These are phyloP conservation scores for Kwoniella europaea DNA, from an alignment of 768 basidiomycete species.

Conservation along the genomic window DNA sequence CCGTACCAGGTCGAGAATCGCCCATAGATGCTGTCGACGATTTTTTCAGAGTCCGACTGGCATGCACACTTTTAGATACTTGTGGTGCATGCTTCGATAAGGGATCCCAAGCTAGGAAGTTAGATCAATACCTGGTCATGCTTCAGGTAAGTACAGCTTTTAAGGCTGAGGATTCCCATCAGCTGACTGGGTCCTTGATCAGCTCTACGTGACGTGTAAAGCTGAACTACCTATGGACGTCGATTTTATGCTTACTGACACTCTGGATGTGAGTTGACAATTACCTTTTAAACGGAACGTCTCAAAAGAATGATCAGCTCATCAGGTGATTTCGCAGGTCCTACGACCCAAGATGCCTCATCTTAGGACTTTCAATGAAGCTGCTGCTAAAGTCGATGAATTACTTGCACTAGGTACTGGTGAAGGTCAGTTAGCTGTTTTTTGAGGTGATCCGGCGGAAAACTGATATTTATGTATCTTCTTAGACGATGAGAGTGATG, in stretches of 20 bases:
- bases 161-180: too few species aligned
- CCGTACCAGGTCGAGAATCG: constrained; percentile 74
- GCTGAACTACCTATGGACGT: constrained; percentile 92
- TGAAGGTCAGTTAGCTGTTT: constrained; percentile 41
- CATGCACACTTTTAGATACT: constrained; percentile 90
- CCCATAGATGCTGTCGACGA: constrained; percentile 91
- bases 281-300: too few species aligned
- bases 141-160: constrained; percentile 72
- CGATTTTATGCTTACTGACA: constrained; percentile 95
- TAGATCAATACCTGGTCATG: constrained; percentile 89
- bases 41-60: constrained; percentile 88
- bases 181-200: background rate
- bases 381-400: constrained; percentile 85
- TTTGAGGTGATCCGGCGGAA: background rate
- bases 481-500: constrained; percentile 33
- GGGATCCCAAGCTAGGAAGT: constrained; percentile 86
- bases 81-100: constrained; percentile 98
- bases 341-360: constrained; percentile 79
- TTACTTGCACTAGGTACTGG: constrained; percentile 70
- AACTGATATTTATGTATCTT: background rate
- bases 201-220: constrained; percentile 89
- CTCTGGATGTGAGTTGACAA: constrained; percentile 71
- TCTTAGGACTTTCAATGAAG: constrained; percentile 79
- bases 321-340: constrained; percentile 63
- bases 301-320: too few species aligned